Evolutionary conservation across 1,139 yeast genomes (phyloP).

Genomic region (Magnusiomyces tetraspermus): DNA sequence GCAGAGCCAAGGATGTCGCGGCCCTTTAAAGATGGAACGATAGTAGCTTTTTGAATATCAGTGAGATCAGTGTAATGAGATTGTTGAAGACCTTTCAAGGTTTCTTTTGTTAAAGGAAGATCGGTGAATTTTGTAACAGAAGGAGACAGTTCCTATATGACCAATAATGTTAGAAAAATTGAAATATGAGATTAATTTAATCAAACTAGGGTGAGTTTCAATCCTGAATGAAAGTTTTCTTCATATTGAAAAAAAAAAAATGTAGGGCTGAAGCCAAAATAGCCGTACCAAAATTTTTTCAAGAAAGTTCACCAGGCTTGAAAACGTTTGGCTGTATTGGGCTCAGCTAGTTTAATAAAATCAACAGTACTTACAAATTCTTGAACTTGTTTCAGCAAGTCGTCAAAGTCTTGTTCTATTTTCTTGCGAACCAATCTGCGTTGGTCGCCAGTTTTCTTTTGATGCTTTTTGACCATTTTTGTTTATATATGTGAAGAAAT

Average conservation of each 20-base stretch:
- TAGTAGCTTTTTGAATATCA: constrained; percentile 74
- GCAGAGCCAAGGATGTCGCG: constrained; percentile 89
- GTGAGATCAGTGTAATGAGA: constrained; percentile 62
- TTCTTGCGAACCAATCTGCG: background rate
- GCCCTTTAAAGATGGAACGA: constrained; percentile 69
- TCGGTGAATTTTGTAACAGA: constrained; percentile 36
- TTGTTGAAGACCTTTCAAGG: constrained; percentile 64
- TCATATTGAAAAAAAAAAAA: too few species aligned
- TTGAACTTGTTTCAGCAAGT: background rate
- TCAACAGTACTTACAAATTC: background rate
- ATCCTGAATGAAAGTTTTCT: too few species aligned
- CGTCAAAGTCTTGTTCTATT: background rate
- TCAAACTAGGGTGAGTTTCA: too few species aligned
- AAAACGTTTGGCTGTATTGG: too few species aligned
- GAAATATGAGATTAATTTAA: too few species aligned
- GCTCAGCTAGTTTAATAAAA: too few species aligned
- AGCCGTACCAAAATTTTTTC: background rate
- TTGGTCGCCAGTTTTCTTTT: constrained; percentile 1
- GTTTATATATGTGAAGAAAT: too few species aligned
- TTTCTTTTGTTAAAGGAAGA: constrained; percentile 61
- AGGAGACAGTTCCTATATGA: constrained; percentile 22
- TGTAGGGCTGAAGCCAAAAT: background rate
- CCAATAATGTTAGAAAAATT: background rate
- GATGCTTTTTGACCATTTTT: background rate
- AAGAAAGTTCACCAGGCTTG: background rate